Conservation (phyloP, 495 filamentous ascomycete species). For the Hypoxylon rickii region DNA sequence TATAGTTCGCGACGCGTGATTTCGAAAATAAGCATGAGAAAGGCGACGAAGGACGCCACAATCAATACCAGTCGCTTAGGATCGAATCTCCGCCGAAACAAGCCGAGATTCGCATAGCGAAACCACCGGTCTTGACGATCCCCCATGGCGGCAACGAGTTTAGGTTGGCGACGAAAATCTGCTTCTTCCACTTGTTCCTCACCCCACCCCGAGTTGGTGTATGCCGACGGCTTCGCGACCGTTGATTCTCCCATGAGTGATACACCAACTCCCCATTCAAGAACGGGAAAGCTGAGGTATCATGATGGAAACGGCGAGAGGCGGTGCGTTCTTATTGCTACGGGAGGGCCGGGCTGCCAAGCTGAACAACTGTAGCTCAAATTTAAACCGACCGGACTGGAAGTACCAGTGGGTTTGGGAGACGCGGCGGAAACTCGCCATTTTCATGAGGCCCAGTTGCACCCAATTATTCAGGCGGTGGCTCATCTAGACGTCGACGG, state of each 20-base stretch:
- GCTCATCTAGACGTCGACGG: no score
- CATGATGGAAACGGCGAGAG: background rate
- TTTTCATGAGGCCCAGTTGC: background rate
- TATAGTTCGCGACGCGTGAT: slow-evolving; percentile 33
- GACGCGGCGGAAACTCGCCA: background rate
- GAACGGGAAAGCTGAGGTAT: no score
- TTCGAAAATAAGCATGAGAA: slow-evolving; percentile 30
- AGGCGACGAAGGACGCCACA: slow-evolving; percentile 13
- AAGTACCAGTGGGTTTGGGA: slow-evolving; percentile 15
- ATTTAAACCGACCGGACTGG: slow-evolving; percentile 1
- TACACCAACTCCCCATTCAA: slow-evolving; percentile 12
- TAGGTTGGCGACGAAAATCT: slow-evolving; percentile 10
- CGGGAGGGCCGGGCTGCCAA: slow-evolving; percentile 16
- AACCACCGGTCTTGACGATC: slow-evolving; percentile 23
- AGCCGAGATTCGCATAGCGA: slow-evolving; percentile 20
- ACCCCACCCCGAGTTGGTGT: slow-evolving; percentile 19
- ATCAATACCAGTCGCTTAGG: slow-evolving; percentile 20
- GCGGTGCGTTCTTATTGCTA: background rate
- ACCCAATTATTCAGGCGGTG: background rate
- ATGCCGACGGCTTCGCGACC: slow-evolving; percentile 7
- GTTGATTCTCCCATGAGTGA: slow-evolving; percentile 23
- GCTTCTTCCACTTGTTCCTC: slow-evolving; percentile 10
- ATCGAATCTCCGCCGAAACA: slow-evolving; percentile 23
- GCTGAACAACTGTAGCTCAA: slow-evolving; percentile 4
- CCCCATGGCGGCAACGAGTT: slow-evolving; percentile 4